These are phyloP conservation scores for Curvularia hawaiiensis DNA, from an alignment of 2,329 filamentous ascomycete genomes.

Conservation along the genomic window DNA sequence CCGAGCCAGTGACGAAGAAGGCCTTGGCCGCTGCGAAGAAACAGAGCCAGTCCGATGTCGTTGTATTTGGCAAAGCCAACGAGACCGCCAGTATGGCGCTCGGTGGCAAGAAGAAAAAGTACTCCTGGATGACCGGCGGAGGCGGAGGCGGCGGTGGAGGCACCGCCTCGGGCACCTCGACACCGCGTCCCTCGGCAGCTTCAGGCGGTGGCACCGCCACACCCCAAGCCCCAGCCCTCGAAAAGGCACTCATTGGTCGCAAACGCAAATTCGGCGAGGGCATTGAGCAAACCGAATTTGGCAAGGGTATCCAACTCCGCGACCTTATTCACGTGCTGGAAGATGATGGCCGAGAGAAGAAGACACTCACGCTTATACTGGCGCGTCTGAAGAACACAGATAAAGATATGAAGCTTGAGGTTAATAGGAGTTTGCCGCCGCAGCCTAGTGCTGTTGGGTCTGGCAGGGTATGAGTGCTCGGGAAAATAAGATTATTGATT, in stretches of 20 bases:
- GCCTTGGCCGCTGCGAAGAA: conserved; percentile 80
- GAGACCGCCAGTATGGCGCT: conserved; percentile 81
- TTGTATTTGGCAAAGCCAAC: conserved; percentile 82
- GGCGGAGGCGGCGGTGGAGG: conserved; percentile 47
- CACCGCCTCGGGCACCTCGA: conserved; percentile 37
- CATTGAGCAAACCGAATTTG: conserved; percentile 78
- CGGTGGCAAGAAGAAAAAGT: conserved; percentile 71
- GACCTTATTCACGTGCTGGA: conserved; percentile 83
- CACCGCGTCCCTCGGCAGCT: conserved; percentile 37
- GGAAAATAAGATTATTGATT: not conserved
- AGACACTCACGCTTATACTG: conserved; percentile 50
- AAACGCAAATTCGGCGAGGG: conserved; percentile 71
- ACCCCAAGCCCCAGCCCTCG: conserved; percentile 26
- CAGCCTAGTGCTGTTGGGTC: too few species aligned
- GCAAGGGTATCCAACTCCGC: conserved; percentile 79
- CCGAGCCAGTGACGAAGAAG: conserved; percentile 76
- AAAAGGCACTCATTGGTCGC: conserved; percentile 59
- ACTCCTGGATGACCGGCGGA: conserved; percentile 71
- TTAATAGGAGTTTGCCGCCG: conserved; percentile 13
- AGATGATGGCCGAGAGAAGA: conserved; percentile 71
- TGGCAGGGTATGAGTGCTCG: not conserved
- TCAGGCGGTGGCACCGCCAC: conserved; percentile 29
- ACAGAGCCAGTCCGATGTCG: conserved; percentile 74
- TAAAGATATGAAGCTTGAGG: conserved; percentile 29
- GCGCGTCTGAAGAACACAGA: conserved; percentile 40